Percentiles rank a stretch among this genome's conserved stretches.
Conservation (phyloP, 352 stramenopile genomes). For the Salisapilia sapeloensis region DNA sequence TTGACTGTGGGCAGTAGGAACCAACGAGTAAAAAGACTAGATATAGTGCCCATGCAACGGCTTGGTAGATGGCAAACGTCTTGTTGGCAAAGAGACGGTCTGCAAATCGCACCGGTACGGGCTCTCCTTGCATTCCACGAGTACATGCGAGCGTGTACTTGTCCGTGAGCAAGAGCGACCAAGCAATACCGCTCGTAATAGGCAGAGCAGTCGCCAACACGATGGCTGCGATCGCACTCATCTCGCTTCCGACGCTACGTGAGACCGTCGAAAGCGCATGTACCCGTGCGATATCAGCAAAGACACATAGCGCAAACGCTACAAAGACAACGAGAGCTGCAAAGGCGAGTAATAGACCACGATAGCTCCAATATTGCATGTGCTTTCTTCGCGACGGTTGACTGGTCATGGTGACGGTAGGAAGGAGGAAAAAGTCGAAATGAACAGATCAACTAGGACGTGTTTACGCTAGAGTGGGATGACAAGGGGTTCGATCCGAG, state of each 20-base stretch:
- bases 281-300: slow-evolving; percentile 31
- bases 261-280: slow-evolving; percentile 14
- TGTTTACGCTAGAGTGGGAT: background rate
- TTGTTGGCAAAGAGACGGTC: slow-evolving; percentile 18
- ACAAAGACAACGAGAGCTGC: slow-evolving; percentile 40
- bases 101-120: slow-evolving; percentile 4
- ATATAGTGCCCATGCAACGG: slow-evolving; percentile 37
- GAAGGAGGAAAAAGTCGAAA: background rate
- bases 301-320: slow-evolving; percentile 40
- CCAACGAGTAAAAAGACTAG: slow-evolving; percentile 21
- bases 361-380: slow-evolving; percentile 1
- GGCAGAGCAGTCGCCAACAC: slow-evolving; percentile 25
- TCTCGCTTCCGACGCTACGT: slow-evolving; percentile 9
- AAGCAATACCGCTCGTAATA: slow-evolving; percentile 35
- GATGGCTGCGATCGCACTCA: slow-evolving; percentile 17
- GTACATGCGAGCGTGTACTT: slow-evolving; percentile 2
- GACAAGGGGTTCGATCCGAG: too few species aligned
- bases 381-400: background rate
- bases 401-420: background rate
- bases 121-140: slow-evolving; percentile 5
- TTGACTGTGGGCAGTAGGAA: slow-evolving; percentile 15
- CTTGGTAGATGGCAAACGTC: slow-evolving; percentile 58
- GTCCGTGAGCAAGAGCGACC: slow-evolving; percentile 33
- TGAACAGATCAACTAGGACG: background rate
- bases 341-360: slow-evolving; percentile 30